Evolutionary conservation across 176 grass and related monocot species (phyloP).

Genomic region (Rhynchospora pubera): DNA sequence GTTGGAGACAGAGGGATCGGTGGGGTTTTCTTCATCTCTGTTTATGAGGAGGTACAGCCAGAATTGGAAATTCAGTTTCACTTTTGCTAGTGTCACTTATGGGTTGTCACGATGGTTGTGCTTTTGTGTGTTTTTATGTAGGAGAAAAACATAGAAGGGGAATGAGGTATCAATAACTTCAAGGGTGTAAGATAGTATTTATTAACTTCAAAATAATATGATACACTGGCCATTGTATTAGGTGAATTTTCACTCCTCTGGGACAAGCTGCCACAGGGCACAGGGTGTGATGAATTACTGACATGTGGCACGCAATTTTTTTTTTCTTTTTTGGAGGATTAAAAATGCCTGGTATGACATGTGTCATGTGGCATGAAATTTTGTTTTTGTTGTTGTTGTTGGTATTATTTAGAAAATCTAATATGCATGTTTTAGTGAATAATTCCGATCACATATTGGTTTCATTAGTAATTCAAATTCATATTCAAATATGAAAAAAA

Average conservation of each 20-base stretch:
- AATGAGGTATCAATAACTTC: constrained; percentile 1
- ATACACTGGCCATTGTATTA: background rate
- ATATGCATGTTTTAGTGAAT: too few species aligned
- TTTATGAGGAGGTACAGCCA: constrained; percentile 11
- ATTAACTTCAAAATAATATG: constrained; percentile 2
- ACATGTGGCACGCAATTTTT: background rate
- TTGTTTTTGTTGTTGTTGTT: too few species aligned
- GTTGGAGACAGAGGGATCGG: constrained; percentile 15
- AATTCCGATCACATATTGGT: too few species aligned
- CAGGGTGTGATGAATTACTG: constrained; percentile 14
- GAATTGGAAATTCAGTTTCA: constrained; percentile 9
- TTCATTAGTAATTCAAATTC: too few species aligned
- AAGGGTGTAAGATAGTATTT: constrained; percentile 20
- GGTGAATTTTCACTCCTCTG: background rate
- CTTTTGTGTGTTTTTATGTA: constrained; percentile 7
- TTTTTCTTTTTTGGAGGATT: background rate
- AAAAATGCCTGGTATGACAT: background rate
- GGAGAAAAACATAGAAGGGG: constrained; percentile 9
- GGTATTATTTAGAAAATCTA: too few species aligned
- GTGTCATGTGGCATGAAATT: too few species aligned
- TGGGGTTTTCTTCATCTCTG: background rate
- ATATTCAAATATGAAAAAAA: too few species aligned
- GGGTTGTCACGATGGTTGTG: background rate
- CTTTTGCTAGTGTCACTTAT: constrained; percentile 5
- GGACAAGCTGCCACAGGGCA: background rate